Base-by-base conservation (phyloP, 2,329 filamentous ascomycete genomes). In the Aspergillus sp. region DNA sequence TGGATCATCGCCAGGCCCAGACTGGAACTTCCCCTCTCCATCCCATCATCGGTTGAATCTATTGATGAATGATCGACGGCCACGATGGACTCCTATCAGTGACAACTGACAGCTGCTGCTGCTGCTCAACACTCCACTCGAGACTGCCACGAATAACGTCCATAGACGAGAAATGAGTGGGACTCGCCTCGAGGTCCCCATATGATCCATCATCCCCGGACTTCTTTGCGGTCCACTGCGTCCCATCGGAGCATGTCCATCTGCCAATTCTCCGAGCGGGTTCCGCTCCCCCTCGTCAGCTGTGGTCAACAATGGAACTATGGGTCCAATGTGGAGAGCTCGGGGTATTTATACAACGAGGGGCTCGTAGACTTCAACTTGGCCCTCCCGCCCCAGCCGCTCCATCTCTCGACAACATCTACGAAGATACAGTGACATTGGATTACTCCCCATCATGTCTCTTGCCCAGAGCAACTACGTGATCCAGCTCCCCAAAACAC, bases 321-420 rank as follows among this genome's bases (percentile, higher is more conserved):
- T 45, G 41, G 41, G 47, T 30, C 47, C 15, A 7, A 8, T 7
- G 13, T 49, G 47, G 47, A 21, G 17, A 30, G n/a, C 47, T 50
- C 47, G 47, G 47, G 45, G 25, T 50, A 50, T 50, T 50, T 30
- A 50, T 49, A 50, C 52, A 41, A 23, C 39, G 19, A 55, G 4
- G 45, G 39, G 17, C 13, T 57, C 4, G 4, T 36, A 36, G 15
- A n/a, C 19, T 15, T 21, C 12, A 50, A 50, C 9, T n/a, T 30
- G 23, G 7, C 5, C 43, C 45, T 28, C 45, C 23, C n/a, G 15
- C 8, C 47, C 10, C 23, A 13, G 17, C 25, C 25, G n/a, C 5
- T 17, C 25, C 25, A 36, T 30, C 25, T n/a, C 15, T 50, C 47
- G 12, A n/a, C 13, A 13, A 23, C 13, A 15, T 21, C 12, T 45